These are phyloP conservation scores for Sugiyamaella castrensis DNA, from an alignment of 1,139 yeast genomes.

Conservation along the genomic window DNA sequence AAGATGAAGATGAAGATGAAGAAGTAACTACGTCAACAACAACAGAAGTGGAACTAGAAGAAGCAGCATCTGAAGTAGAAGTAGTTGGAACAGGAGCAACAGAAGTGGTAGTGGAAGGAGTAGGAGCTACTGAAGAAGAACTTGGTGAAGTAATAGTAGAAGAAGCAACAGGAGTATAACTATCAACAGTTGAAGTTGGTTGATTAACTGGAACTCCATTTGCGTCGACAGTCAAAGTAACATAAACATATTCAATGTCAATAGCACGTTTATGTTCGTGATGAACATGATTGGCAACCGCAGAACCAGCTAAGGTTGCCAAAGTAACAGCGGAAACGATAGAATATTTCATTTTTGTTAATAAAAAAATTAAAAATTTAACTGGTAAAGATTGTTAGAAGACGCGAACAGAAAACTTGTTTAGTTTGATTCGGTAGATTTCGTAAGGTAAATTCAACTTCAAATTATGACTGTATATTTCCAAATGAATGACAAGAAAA, in stretches of 20 bases:
- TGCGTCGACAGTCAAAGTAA: slow-evolving; percentile 70
- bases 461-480: background rate
- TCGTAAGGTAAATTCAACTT: no score
- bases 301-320: slow-evolving; percentile 43
- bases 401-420: background rate
- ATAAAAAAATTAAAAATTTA: background rate
- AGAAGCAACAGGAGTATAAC: slow-evolving; percentile 27
- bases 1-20: slow-evolving; percentile 31
- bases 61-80: slow-evolving; percentile 19
- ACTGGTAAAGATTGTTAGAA: background rate
- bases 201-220: slow-evolving; percentile 50
- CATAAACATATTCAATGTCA: slow-evolving; percentile 78
- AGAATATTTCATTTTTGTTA: slow-evolving; percentile 30
- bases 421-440: no score
- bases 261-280: slow-evolving; percentile 65
- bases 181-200: slow-evolving; percentile 22
- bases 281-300: slow-evolving; percentile 40
- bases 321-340: slow-evolving; percentile 41
- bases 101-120: slow-evolving; percentile 21
- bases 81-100: slow-evolving; percentile 21
- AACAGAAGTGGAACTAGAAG: slow-evolving; percentile 16
- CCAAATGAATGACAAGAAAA: slow-evolving; percentile 6
- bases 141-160: slow-evolving; percentile 27
- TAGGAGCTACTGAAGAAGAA: slow-evolving; percentile 24
- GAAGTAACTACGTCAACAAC: slow-evolving; percentile 19